Conservation (phyloP, 2,329 filamentous ascomycete species). For the Ceratocystis alfenasii region DNA sequence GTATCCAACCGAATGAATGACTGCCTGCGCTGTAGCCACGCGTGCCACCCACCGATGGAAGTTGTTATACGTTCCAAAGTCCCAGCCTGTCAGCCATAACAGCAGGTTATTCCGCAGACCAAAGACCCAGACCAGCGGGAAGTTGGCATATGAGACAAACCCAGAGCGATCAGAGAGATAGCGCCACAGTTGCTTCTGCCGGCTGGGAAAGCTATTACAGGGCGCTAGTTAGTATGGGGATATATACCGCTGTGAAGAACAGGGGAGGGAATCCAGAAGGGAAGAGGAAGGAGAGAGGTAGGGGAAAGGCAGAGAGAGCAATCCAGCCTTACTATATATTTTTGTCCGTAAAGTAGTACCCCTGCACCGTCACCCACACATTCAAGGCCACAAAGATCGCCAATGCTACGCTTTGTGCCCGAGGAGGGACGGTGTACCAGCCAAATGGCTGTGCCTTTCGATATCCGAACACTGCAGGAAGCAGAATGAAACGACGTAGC, state of each 20-base stretch:
- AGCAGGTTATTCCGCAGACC: slow-evolving; percentile 54
- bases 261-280: neutral
- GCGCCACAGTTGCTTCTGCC: slow-evolving; percentile 33
- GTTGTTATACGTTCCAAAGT: slow-evolving; percentile 52
- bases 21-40: slow-evolving; percentile 48
- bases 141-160: slow-evolving; percentile 50
- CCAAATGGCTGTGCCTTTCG: slow-evolving; percentile 35
- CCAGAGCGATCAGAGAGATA: slow-evolving; percentile 54
- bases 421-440: slow-evolving; percentile 36
- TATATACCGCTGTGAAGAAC: neutral
- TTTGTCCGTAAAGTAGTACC: slow-evolving; percentile 31
- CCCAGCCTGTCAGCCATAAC: slow-evolving; percentile 57
- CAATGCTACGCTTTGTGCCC: slow-evolving; percentile 35
- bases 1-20: slow-evolving; percentile 52
- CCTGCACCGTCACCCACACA: slow-evolving; percentile 29
- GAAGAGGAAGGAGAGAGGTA: neutral
- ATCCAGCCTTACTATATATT: slow-evolving; percentile 32
- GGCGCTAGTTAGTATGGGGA: neutral
- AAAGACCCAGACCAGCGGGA: slow-evolving; percentile 55
- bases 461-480: slow-evolving; percentile 36
- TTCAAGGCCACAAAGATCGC: slow-evolving; percentile 32
- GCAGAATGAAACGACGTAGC: slow-evolving; percentile 29
- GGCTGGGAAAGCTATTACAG: slow-evolving; percentile 29
- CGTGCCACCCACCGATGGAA: slow-evolving; percentile 57
- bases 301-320: neutral